These are phyloP conservation scores for Tothia fuscella DNA, from an alignment of 2,329 filamentous ascomycete genomes.

Conservation along the genomic window DNA sequence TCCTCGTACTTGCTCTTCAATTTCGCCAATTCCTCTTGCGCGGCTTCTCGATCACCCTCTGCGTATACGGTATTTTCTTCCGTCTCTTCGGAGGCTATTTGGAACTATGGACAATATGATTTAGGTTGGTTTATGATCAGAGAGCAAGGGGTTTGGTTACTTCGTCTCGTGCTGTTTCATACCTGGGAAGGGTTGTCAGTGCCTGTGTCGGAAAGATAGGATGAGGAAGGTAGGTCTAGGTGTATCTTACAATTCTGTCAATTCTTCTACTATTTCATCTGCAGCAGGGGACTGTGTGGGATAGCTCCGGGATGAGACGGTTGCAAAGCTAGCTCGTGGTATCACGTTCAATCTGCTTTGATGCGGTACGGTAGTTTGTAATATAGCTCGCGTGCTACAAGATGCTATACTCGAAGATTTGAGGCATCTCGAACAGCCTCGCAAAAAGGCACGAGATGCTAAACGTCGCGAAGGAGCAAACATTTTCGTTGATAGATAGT, in stretches of 20 bases:
- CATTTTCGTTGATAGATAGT: too few species aligned
- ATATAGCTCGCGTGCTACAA: too few species aligned
- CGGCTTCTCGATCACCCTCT: constrained; percentile 40
- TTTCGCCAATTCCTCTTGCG: constrained; percentile 38
- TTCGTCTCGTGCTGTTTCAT: constrained; percentile 7
- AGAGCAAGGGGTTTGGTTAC: background rate
- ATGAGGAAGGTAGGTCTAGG: background rate
- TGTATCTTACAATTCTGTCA: constrained; percentile 9
- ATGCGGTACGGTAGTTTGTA: too few species aligned
- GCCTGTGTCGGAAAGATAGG: too few species aligned
- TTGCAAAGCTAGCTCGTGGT: too few species aligned
- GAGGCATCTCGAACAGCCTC: too few species aligned
- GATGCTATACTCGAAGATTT: too few species aligned
- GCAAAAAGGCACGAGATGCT: too few species aligned
- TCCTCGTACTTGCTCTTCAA: constrained; percentile 36
- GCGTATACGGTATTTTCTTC: constrained; percentile 45
- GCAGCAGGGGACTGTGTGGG: too few species aligned
- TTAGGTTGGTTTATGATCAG: background rate
- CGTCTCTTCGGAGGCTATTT: constrained; percentile 40
- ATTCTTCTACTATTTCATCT: constrained; percentile 9
- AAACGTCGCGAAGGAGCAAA: too few species aligned
- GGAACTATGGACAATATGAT: constrained; percentile 32
- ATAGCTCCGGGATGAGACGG: too few species aligned
- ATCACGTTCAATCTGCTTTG: too few species aligned
- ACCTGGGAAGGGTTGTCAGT: constrained; percentile 2